Conservation (phyloP, 2,329 filamentous ascomycete species). For the Calonectria fujianensis region DNA sequence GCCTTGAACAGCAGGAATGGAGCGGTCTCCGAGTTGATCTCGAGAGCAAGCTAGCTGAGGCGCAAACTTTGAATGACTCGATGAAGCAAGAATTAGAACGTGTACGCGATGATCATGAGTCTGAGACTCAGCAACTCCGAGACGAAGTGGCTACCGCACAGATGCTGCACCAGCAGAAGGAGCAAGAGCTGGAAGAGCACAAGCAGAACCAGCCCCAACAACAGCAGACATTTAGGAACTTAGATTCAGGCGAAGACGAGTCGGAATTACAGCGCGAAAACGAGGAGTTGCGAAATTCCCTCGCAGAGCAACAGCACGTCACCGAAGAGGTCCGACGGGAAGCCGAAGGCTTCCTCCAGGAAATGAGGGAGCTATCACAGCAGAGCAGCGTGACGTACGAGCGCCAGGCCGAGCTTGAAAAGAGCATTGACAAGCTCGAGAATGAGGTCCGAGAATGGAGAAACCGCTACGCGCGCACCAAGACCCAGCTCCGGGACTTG, state of each 20-base stretch:
- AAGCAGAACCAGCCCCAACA: slow-evolving; percentile 43
- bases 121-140: slow-evolving; percentile 77
- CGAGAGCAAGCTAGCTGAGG: slow-evolving; percentile 83
- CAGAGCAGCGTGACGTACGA: slow-evolving; percentile 87
- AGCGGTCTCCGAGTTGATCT: slow-evolving; percentile 78
- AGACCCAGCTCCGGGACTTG: slow-evolving; percentile 89
- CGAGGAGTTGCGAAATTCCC: slow-evolving; percentile 77
- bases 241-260: slow-evolving; percentile 62
- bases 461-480: slow-evolving; percentile 89
- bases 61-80: slow-evolving; percentile 85
- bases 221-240: slow-evolving; percentile 57
- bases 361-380: slow-evolving; percentile 91
- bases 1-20: slow-evolving; percentile 82
- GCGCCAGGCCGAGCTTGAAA: slow-evolving; percentile 85
- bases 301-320: slow-evolving; percentile 85
- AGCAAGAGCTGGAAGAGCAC: slow-evolving; percentile 7
- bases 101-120: slow-evolving; percentile 80
- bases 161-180: slow-evolving; percentile 36
- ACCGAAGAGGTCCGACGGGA: slow-evolving; percentile 92
- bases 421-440: slow-evolving; percentile 85
- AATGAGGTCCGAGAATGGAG: slow-evolving; percentile 93
- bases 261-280: slow-evolving; percentile 80
- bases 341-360: slow-evolving; percentile 86
- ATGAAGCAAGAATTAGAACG: slow-evolving; percentile 87
- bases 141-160: slow-evolving; percentile 76